Evolutionary conservation across 2,329 filamentous ascomycete species (phyloP).

Genomic region (Sphaerostilbella broomeana): DNA sequence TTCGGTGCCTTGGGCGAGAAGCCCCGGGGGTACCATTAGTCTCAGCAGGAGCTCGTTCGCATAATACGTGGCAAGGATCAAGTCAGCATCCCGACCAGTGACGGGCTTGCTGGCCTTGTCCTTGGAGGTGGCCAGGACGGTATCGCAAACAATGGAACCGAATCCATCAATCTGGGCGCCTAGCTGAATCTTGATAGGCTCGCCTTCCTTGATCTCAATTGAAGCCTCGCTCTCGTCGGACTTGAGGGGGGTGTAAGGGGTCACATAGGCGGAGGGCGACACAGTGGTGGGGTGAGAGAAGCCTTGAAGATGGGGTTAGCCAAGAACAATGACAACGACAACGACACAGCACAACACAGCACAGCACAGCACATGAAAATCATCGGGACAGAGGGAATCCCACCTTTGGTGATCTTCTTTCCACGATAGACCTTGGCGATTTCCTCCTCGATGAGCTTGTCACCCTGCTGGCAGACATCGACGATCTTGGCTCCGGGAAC

Average conservation of each 20-base stretch:
- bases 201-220: constrained; percentile 71
- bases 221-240: constrained; percentile 81
- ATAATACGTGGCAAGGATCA: constrained; percentile 86
- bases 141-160: constrained; percentile 92
- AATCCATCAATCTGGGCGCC: constrained; percentile 98
- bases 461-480: constrained; percentile 89
- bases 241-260: constrained; percentile 88
- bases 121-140: constrained; percentile 63
- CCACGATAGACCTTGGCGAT: constrained; percentile 94
- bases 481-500: constrained; percentile 87
- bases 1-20: constrained; percentile 74
- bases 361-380: constrained; percentile 2
- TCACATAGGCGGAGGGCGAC: constrained; percentile 89
- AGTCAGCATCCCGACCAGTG: constrained; percentile 73
- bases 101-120: constrained; percentile 58
- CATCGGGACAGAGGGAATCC: not conserved
- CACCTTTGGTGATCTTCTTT: constrained; percentile 92
- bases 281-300: constrained; percentile 92
- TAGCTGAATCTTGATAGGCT: constrained; percentile 96
- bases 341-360: too few relatives aligned
- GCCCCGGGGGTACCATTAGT: constrained; percentile 84
- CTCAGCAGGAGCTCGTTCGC: constrained; percentile 91
- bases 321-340: too few relatives aligned
- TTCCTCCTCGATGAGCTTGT: constrained; percentile 91
- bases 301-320: constrained; percentile 41